Base-by-base conservation (phyloP, 2,329 filamentous ascomycete species). In the Ophiostoma sp. region DNA sequence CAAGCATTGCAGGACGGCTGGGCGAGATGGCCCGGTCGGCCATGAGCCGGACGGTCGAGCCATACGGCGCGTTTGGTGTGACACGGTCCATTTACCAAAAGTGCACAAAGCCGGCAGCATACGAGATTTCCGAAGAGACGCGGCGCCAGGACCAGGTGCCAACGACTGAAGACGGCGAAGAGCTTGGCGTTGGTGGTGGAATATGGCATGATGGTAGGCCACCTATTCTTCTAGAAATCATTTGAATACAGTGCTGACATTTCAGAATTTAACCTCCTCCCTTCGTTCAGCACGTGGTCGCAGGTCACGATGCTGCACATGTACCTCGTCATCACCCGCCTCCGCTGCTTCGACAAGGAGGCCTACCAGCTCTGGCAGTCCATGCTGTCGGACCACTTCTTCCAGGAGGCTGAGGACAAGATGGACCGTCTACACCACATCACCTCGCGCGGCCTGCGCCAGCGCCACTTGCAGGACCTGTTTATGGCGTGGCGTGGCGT, bases 301-400 rank as follows among this genome's bases (percentile, higher is more conserved):
- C 95, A 98, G 82, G 91, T 98, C 61, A 96, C 95, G 48, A 97
- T 97, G 87, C 88, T 99, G 74, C 95, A 99, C 85, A 92, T 99
- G 88, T 98, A 97, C 85, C 88, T 98, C 74, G 83, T 98, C 74
- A 92, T 93, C 72, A 92, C 93, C 64, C 92, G 95, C 73, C 85
- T 98, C 78, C 92, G 96, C 76, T 91, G 91, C 81, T 89, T 98
- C 78, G 91, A 93, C 28, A 84, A 86, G 71, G 88, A 91, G 28
- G 86, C 88, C 77, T 90, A 92, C 77, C 87, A 89, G 75, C 88
- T 89, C 73, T 97, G 94, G 90, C 93, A 97, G 82, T 92, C 94
- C 79, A 93, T 97, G 83, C 87, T 99, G 76, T 89, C 96, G 64
- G 95, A 99, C 83, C 94, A 98, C 82, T 98, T 97, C 86, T 98